Evolutionary conservation across 2,329 filamentous ascomycete species (phyloP), one percentile per base, ranked within the genome.

Genomic region (Cadophora gregata): DNA sequence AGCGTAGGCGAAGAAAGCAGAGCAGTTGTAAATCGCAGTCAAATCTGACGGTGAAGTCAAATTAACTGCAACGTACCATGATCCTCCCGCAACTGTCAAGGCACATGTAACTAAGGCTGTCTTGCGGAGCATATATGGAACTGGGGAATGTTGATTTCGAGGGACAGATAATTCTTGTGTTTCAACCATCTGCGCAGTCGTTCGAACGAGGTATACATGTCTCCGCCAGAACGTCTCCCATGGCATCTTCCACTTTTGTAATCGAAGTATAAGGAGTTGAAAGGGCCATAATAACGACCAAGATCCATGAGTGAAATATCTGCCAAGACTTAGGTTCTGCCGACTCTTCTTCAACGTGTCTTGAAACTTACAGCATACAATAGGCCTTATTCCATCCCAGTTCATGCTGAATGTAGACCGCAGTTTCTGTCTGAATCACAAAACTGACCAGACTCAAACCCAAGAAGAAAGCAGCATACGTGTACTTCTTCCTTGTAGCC

Each of bases 21-120:
- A 97, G 84, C 96, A 99, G 81, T 99, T 99, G 85, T 99, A 99
- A 74, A 99, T 99, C 63, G 96, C 96, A 0, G 96, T 99, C 74
- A 99, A 81, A 79, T 99, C 96, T 71, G 91, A 93, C 2, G 96
- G 91, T 3, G 92, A 97, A 0, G 96, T 99, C 83, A 97, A 81
- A 79, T 93, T 92, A 66, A 99, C 95, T 19, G 96, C 95, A 42
- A 98, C 85, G 76, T 98, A 99, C 96, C 96, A 99, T 74, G 91
- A 95, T 62, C 94, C 87, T 29, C 96, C 96, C 0, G 95, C 96
- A 47, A 98, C 83, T 2, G 96, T 99, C 65, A 99, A 84, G 7
- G 94, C 89, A 62, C 85, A 91, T 6, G 96, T 97, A 70, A 99
- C 87, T 67, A 93, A 88, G 3, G 90, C 89, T 0, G 93, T 97